phyloP scores from a whole-genome alignment of 108 stramenopile species.

The Fistulifera pelliculosa region DNA sequence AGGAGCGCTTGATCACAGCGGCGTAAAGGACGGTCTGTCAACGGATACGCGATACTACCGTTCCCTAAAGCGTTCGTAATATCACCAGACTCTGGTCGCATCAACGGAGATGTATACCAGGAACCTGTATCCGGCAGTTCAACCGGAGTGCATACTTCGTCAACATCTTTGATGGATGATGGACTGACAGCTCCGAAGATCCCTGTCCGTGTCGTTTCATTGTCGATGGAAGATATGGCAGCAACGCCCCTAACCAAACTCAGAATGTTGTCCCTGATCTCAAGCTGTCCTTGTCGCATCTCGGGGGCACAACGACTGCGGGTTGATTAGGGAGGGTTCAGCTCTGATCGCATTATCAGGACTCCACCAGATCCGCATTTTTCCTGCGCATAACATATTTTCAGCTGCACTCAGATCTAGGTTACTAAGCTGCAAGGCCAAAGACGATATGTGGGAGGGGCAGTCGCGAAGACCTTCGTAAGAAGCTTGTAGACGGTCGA shows the following conservation, averaged over 20 bases:
- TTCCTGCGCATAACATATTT: not conserved
- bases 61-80: no score
- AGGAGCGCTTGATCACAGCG: no score
- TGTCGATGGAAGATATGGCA: conserved; percentile 12
- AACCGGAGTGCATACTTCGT: no score
- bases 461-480: not conserved
- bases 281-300: conserved; percentile 57
- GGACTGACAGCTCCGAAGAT: no score
- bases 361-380: no score
- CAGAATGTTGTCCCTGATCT: conserved; percentile 57
- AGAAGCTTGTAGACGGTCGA: not conserved
- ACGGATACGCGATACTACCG: no score
- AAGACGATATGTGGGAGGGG: not conserved
- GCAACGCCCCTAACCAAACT: conserved; percentile 52
- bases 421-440: conserved; percentile 11
- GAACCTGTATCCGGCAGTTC: no score
- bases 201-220: no score
- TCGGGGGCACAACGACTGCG: conserved; percentile 5
- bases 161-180: no score
- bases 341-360: conserved; percentile 9
- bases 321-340: conserved; percentile 44
- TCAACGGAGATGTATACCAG: no score
- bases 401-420: not conserved
- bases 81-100: no score
- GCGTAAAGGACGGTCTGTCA: no score